phyloP scores from a whole-genome alignment of 2,329 filamentous ascomycete species.

The Colletotrichum incanum region DNA sequence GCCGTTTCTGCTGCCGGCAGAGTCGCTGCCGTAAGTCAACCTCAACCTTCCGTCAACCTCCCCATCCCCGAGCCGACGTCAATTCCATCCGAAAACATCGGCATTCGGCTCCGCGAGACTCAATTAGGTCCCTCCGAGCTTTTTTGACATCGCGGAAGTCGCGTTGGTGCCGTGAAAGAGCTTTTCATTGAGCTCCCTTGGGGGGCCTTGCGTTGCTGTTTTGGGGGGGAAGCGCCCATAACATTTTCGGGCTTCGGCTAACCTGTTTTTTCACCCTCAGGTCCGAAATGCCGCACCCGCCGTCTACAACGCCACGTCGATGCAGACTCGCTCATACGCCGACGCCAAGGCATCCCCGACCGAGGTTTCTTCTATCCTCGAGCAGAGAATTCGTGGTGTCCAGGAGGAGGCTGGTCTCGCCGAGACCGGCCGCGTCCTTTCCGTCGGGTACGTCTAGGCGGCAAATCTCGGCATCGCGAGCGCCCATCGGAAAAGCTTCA shows the following conservation, averaged over 20 bases:
- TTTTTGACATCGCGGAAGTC: constrained; percentile 54
- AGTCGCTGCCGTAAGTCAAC: constrained; percentile 90
- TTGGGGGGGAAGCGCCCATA: constrained; percentile 44
- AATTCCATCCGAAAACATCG: constrained; percentile 63
- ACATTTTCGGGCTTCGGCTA: constrained; percentile 69
- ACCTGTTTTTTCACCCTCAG: constrained; percentile 72
- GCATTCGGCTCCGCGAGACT: constrained; percentile 56
- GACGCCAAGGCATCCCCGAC: constrained; percentile 96
- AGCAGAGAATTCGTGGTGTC: constrained; percentile 98
- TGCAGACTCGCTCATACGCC: constrained; percentile 87
- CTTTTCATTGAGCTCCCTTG: constrained; percentile 55
- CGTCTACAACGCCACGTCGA: constrained; percentile 78
- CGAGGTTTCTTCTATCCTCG: constrained; percentile 99
- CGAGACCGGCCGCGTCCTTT: constrained; percentile 99
- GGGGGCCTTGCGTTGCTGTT: constrained; percentile 48
- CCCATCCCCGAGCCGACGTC: constrained; percentile 56
- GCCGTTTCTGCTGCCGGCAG: constrained; percentile 93
- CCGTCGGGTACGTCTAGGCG: constrained; percentile 87
- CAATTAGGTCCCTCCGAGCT: constrained; percentile 53
- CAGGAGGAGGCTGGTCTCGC: constrained; percentile 96
- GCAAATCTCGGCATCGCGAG: constrained; percentile 42
- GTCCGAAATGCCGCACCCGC: constrained; percentile 88
- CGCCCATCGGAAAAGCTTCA: constrained; percentile 34
- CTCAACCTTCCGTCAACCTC: constrained; percentile 48
- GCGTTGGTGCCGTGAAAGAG: constrained; percentile 44